Conservation (phyloP, 1,284 basidiomycete species). For the Irpex sp. region DNA sequence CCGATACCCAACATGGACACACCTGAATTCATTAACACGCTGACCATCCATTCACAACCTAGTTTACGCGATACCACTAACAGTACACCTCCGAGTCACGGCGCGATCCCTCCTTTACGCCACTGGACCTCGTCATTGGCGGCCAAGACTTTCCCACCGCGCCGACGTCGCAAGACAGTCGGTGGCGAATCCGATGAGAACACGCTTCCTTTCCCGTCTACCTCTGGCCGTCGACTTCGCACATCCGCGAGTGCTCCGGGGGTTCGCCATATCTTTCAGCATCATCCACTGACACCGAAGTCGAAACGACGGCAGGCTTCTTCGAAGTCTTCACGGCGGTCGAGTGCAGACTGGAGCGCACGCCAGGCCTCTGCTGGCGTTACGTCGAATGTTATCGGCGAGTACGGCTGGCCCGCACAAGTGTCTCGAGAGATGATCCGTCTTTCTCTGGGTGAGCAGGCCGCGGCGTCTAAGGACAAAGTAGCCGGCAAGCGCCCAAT, state of each 20-base stretch:
- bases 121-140: conserved; percentile 12
- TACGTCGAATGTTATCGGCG: conserved; percentile 19
- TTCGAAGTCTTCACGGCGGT: conserved; percentile 23
- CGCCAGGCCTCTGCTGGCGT: conserved; percentile 34
- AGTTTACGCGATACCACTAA: conserved; percentile 13
- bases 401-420: conserved; percentile 39
- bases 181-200: conserved; percentile 7
- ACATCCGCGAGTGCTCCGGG: conserved; percentile 24
- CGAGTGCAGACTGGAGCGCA: conserved; percentile 41
- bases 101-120: conserved; percentile 7
- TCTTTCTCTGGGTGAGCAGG: conserved; percentile 29
- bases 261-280: conserved; percentile 18
- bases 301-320: conserved; percentile 10
- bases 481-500: conserved; percentile 5
- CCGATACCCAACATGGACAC: conserved; percentile 50
- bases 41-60: conserved; percentile 17
- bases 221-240: conserved; percentile 18
- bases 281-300: not conserved
- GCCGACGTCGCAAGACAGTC: conserved; percentile 14
- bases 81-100: not conserved
- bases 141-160: conserved; percentile 22
- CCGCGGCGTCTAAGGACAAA: conserved; percentile 4
- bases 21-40: conserved; percentile 36
- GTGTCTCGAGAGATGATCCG: conserved; percentile 41
- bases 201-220: conserved; percentile 7